phyloP scores from a whole-genome alignment of 1,284 basidiomycete species.

The Moesziomyces globuligerus region DNA sequence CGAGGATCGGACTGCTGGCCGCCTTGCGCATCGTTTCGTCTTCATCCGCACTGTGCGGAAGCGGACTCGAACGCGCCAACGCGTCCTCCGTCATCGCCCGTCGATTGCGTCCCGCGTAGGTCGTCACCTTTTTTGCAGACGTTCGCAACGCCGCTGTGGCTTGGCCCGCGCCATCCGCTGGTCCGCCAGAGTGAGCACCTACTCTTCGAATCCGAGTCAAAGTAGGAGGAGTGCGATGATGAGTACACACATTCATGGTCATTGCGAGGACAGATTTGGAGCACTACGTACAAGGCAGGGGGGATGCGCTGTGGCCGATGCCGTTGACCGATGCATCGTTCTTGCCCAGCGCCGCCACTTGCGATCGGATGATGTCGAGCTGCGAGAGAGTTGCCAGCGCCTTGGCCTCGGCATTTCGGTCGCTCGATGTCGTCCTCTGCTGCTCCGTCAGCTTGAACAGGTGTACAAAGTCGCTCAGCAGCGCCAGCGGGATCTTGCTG shows the following conservation, averaged over 20 bases:
- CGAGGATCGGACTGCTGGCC: constrained; percentile 29
- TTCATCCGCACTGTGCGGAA: constrained; percentile 1
- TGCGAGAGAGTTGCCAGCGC: constrained; percentile 38
- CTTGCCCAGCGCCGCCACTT: constrained; percentile 33
- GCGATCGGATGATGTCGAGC: constrained; percentile 54
- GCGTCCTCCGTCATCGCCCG: constrained; percentile 38
- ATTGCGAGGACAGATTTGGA: not conserved
- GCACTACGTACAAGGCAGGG: constrained; percentile 46
- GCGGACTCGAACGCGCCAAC: not conserved
- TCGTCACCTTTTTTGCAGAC: constrained; percentile 29
- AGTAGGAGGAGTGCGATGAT: constrained; percentile 2
- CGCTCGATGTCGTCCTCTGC: constrained; percentile 14
- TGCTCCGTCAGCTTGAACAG: constrained; percentile 52
- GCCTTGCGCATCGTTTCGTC: constrained; percentile 24
- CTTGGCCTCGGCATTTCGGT: constrained; percentile 29
- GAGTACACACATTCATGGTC: constrained; percentile 3
- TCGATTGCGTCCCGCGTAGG: constrained; percentile 35
- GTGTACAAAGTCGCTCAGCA: constrained; percentile 62
- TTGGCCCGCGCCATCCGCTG: not conserved
- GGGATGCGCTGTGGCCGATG: constrained; percentile 20
- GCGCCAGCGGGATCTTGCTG: constrained; percentile 52
- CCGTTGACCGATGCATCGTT: constrained; percentile 12
- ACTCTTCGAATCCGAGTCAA: constrained; percentile 3
- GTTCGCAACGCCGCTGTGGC: constrained; percentile 6
- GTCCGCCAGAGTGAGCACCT: constrained; percentile 4